Base-by-base conservation (phyloP, 1,284 basidiomycete species). In the Cryptococcus hybrid region DNA sequence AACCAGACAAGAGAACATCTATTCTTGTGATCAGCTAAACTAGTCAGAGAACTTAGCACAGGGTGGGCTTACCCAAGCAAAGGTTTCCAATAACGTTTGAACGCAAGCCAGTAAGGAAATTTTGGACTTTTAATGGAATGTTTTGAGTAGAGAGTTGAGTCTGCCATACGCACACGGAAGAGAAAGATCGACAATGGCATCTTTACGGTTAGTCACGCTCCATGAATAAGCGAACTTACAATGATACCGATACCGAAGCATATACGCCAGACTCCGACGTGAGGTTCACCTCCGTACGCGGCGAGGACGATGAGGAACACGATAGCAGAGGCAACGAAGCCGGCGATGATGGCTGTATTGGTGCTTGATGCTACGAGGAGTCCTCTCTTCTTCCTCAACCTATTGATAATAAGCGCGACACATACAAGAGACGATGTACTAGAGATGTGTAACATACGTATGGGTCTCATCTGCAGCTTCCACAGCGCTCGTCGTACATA, bases 341-440 rank as follows among this genome's bases (percentile, higher is more conserved):
- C 62, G 34, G 54, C 43, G 53, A 62, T 60, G 45, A 66, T 66
- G 51, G 62, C 62, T 15, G 57, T 52, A 53, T 88, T 88, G 13
- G 87, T 88, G 61, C 86, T 86, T 81, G 87, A 82, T 66, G 87
- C 85, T 69, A 88, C 87, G n/a, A 87, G 84, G 73, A 86, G 85
- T 0, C 86, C 87, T 24, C 88, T 82, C 49, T 80, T 75, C 64
- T 82, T 80, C 12, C 63, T 47, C 3, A 62, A 54, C 36, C 56
- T 51, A 35, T 18, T 18, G 18, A 18, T 18, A 18, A 35, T 37
- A 51, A 7, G 36, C 6, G 3, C 12, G 30, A 12, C 37, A 15
- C 36, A 40, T 44, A 56, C 9, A 43, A 56, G 42, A 47, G 37
- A 35, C 12, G 38, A 38, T 11, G 45, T 39, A 7, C 3, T 34